These are phyloP conservation scores for Suillus fuscotomentosus DNA, from an alignment of 768 basidiomycete species.

Conservation along the genomic window DNA sequence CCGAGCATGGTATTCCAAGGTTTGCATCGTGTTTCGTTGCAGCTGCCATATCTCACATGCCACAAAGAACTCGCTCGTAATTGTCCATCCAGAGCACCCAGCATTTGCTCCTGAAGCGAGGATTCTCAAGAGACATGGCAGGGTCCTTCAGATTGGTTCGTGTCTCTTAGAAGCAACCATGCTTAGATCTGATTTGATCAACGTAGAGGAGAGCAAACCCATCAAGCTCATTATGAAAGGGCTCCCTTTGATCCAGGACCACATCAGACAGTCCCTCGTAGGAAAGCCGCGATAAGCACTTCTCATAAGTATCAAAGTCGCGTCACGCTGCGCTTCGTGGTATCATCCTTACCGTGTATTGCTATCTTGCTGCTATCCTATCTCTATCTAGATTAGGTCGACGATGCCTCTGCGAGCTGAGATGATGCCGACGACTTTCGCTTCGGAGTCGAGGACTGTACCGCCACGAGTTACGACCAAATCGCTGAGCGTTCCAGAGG, in stretches of 20 bases:
- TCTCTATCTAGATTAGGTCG: conserved; percentile 42
- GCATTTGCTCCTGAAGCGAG: conserved; percentile 40
- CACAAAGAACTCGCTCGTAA: conserved; percentile 69
- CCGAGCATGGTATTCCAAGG: conserved; percentile 72
- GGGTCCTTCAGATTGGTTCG: conserved; percentile 61
- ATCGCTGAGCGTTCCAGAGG: conserved; percentile 38
- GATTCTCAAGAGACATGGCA: conserved; percentile 60
- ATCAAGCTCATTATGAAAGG: conserved; percentile 70
- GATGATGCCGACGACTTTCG: conserved; percentile 53
- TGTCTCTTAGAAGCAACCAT: neutral
- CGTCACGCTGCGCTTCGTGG: neutral
- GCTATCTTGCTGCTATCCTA: conserved; percentile 7
- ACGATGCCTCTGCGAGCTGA: conserved; percentile 47
- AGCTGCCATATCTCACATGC: conserved; percentile 6
- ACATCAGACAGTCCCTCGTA: conserved; percentile 39
- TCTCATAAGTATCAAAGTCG: neutral
- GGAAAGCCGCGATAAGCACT: conserved; percentile 3
- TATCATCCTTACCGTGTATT: neutral
- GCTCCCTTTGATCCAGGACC: conserved; percentile 60
- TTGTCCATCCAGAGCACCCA: conserved; percentile 64
- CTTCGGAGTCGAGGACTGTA: conserved; percentile 45
- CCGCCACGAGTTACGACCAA: conserved; percentile 57
- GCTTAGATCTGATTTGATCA: neutral
- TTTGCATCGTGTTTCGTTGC: conserved; percentile 26
- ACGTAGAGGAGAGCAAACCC: conserved; percentile 66